Conservation (phyloP, 169 alveolate species). For the Amoebophrya sp. region DNA sequence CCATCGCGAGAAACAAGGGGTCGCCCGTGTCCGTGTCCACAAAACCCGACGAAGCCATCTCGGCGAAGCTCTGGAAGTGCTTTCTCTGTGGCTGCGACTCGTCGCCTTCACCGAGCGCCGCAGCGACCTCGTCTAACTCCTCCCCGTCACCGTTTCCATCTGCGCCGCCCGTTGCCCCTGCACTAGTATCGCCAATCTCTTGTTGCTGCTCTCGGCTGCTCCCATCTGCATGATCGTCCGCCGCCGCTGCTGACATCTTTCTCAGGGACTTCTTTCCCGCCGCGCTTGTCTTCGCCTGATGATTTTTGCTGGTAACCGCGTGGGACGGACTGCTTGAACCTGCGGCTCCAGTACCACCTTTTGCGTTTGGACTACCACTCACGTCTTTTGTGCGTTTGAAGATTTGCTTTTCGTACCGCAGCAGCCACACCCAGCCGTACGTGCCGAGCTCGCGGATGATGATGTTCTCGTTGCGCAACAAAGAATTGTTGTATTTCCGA, state of each 20-base stretch:
- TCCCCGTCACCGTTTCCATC: neutral
- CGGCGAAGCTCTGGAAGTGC: neutral
- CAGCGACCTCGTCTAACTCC: neutral
- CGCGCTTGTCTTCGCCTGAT: too few relatives aligned
- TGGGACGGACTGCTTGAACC: neutral
- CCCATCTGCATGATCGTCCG: neutral
- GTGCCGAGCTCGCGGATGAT: slow-evolving; percentile 16
- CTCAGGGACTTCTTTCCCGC: neutral
- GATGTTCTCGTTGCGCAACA: slow-evolving; percentile 6
- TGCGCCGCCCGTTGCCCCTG: neutral
- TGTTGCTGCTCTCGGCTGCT: neutral
- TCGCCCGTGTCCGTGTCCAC: neutral
- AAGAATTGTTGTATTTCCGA: neutral
- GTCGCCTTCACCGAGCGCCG: too few relatives aligned
- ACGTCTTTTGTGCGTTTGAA: neutral
- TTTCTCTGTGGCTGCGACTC: neutral
- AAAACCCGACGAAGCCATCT: neutral
- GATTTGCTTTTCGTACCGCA: neutral
- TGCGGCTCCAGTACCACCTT: neutral
- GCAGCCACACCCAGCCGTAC: slow-evolving; percentile 13
- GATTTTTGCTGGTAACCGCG: neutral
- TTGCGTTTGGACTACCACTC: neutral
- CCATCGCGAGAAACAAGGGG: neutral
- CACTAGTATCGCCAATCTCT: neutral
- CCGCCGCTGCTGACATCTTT: neutral